Evolutionary conservation across 768 basidiomycete species (phyloP), one percentile per base, ranked within the genome.

Genomic region (Amylocystis lapponica): DNA sequence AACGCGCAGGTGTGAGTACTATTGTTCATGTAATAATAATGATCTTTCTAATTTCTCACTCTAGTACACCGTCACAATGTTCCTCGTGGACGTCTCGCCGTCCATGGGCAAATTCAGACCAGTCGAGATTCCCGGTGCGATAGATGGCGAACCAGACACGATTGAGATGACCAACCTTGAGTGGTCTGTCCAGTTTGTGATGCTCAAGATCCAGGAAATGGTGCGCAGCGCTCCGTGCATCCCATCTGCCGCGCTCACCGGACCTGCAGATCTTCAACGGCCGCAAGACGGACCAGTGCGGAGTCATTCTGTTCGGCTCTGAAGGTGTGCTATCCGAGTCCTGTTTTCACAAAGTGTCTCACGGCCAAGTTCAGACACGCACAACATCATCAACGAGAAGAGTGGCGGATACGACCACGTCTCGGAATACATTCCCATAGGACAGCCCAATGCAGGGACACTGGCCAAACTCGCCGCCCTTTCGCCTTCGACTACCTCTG

Each of bases 281-380:
- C 12, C 74, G 94, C 31, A 96, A 95, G 69, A 97, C 94, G 9
- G 94, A 95, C 57, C 82, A 90, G 57, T 90, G 91, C 58, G 89
- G 91, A n/a, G 78, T 97, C 22, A 74, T 96, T 36, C 64, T 83
- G 3, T 92, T 91, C 55, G 94, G 90, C n/a, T 79, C 84, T 2
- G 81, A 89, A 61, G 78, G 91, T 78, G 22, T 39, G 54, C 72
- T 16, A n/a, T 31, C 21, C 34, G 12, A 39, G 20, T 27, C 25
- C 13, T 31, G 22, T 34, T 25, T 6, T 20, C 19, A 11, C 32
- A 9, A 10, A 47, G 25, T 33, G 30, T 34, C 30, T 10, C 29
- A 38, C 23, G 21, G 16, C 19, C n/a, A 25, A 14, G 0, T 25
- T 12, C 41, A 86, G 85, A 75, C 38, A 88, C 84, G 16, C 63